phyloP scores from a whole-genome alignment of 768 basidiomycete species.

The Paxillus ammoniavirescens region DNA sequence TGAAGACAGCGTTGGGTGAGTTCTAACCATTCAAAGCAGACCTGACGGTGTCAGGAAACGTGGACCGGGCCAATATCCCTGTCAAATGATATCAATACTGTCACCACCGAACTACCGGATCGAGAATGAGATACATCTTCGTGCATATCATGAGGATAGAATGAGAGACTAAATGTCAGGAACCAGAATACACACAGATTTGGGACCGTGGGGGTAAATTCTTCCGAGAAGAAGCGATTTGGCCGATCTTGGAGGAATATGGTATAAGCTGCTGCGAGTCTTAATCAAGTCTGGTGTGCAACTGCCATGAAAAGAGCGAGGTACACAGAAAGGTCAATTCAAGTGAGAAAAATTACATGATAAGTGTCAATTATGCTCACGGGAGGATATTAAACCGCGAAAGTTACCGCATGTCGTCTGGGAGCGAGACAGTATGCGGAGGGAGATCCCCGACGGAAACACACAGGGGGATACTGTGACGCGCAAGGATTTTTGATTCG shows the following conservation, averaged over 20 bases:
- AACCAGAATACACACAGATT: constrained; percentile 9
- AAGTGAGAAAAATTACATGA: constrained; percentile 1
- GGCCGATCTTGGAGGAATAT: constrained; percentile 10
- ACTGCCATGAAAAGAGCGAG: constrained; percentile 8
- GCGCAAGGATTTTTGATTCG: background rate
- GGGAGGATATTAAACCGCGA: constrained; percentile 1
- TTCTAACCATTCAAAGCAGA: constrained; percentile 14
- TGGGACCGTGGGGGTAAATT: constrained; percentile 9
- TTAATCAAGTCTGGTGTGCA: background rate
- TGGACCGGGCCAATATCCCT: constrained; percentile 4
- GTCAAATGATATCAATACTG: constrained; percentile 15
- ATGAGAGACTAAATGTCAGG: constrained; percentile 12
- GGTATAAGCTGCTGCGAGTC: background rate
- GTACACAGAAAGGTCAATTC: background rate
- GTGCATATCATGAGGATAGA: constrained; percentile 7
- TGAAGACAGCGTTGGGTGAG: constrained; percentile 4
- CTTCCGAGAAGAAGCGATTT: constrained; percentile 12
- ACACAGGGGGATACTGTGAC: background rate
- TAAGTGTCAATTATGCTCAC: constrained; percentile 1
- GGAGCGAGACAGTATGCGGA: background rate
- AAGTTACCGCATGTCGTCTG: background rate
- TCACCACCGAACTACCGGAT: constrained; percentile 13
- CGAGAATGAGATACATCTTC: constrained; percentile 10
- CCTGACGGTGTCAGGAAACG: constrained; percentile 5
- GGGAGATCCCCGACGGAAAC: background rate